Conservation (phyloP, 2,329 filamentous ascomycete genomes). For the Trichoderma afroharzianum region DNA sequence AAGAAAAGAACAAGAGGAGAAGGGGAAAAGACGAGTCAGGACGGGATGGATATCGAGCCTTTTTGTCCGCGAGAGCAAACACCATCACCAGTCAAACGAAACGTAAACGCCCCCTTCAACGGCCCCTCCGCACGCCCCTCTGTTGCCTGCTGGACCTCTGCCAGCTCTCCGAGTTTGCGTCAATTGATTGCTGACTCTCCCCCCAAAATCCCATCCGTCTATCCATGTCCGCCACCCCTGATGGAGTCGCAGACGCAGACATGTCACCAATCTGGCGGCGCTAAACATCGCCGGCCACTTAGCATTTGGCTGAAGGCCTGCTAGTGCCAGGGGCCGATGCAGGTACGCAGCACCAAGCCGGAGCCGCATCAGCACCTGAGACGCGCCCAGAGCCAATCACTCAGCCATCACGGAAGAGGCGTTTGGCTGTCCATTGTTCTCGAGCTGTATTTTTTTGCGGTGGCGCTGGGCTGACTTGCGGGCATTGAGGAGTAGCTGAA, state of each 20-base stretch:
- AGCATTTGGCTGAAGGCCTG: background rate
- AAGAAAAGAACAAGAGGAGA: conserved; percentile 15
- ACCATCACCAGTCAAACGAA: background rate
- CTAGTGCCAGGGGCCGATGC: conserved; percentile 21
- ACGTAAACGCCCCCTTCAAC: background rate
- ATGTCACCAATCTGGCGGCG: conserved; percentile 3
- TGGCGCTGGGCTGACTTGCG: background rate
- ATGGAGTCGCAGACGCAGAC: background rate
- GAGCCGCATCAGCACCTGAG: conserved; percentile 27
- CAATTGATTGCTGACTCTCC: background rate
- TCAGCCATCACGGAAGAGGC: conserved; percentile 11
- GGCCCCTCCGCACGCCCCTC: background rate
- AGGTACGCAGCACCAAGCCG: conserved; percentile 23
- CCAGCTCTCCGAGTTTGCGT: background rate
- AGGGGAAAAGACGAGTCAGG: conserved; percentile 5
- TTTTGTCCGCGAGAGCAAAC: conserved; percentile 15
- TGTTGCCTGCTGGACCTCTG: background rate
- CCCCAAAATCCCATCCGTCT: background rate
- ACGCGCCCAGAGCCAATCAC: conserved; percentile 33
- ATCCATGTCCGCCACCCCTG: background rate
- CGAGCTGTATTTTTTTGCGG: background rate
- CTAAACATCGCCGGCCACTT: background rate
- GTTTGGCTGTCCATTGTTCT: background rate
- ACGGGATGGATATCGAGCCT: conserved; percentile 14
- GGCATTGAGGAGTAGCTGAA: background rate